Base-by-base conservation (phyloP, 139 green algal genomes). In the Chlorella sp. region DNA sequence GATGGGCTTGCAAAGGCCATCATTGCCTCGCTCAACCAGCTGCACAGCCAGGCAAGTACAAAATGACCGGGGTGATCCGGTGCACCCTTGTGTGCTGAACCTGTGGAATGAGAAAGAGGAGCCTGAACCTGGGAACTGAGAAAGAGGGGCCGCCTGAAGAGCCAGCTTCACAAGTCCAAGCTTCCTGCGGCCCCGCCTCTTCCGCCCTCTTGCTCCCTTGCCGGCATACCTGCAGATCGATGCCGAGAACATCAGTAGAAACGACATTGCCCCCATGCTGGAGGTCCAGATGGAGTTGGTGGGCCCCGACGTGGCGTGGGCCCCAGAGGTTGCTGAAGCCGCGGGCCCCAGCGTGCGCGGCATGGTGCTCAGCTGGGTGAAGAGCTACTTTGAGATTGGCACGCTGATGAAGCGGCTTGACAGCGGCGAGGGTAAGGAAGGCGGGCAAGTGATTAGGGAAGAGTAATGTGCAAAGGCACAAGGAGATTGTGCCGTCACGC, bases 361-460 rank as follows among this genome's bases (percentile, higher is more conserved):
- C 82, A 94, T 98, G 93, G 91, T 98, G 86, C 93, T 96, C 57
- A 86, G 83, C 71, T 98, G 96, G 96, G 83, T 98, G 68, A 95
- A 94, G 92, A 91, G 81, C 37, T 97, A 97, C 92, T 73, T 97
- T 53, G 93, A 95, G 37, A 95, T 97, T 18, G 92, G 90, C 76
- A 94, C 90, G 3, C 92, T 98, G 12, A 95, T 98, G 90, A 97
- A 97, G 91, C 96, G 96, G 12, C 91, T 99, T 85, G 97, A 99
- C 90, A 95, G 94, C 88, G 95, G 95, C 30, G 96, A 98, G 89
- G 96, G 92, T 93, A 53, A 71, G 91, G 37, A 53, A 85, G 26
- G 39, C 19, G 57, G 39, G 24, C 26, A 7, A 26, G 19, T 34
- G 77, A 11, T 76, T 1, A 76, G 28, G 18, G 21, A 18, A 36